A percentile compares a stretch with the other conserved stretches of the same genome.
phyloP scores from a whole-genome alignment of 495 filamentous ascomycete genomes.

The Trichocladium antarcticum region DNA sequence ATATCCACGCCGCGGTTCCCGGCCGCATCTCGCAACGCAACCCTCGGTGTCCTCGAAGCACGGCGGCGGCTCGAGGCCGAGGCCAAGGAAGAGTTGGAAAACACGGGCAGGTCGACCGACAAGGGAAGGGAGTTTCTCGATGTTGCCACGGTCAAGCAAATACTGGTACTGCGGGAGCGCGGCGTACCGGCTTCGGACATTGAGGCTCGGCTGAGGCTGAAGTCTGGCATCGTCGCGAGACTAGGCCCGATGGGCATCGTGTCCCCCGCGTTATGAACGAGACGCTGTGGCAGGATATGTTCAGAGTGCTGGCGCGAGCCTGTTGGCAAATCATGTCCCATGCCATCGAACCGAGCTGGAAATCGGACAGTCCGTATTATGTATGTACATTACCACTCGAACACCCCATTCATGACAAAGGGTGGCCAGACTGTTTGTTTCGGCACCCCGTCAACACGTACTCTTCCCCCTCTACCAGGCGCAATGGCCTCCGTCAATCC shows the following conservation, averaged over 20 bases:
- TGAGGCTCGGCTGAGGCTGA: conserved; percentile 29
- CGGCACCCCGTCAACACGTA: not conserved
- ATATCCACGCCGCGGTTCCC: conserved; percentile 20
- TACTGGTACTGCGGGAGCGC: conserved; percentile 25
- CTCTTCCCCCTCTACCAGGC: conserved; percentile 48
- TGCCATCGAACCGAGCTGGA: not conserved
- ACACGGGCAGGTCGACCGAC: conserved; percentile 16
- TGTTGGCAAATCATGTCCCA: no score
- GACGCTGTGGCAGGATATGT: not conserved
- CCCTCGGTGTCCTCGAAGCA: conserved; percentile 33
- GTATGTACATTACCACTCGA: conserved; percentile 5
- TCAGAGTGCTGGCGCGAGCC: no score
- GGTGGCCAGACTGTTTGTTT: not conserved
- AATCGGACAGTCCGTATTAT: not conserved
- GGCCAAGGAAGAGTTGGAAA: conserved; percentile 30
- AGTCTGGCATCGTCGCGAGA: conserved; percentile 30
- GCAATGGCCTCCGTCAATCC: conserved; percentile 72
- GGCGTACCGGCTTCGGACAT: conserved; percentile 25
- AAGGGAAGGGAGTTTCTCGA: conserved; percentile 33
- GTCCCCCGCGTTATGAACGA: conserved; percentile 7
- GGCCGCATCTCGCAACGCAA: conserved; percentile 25
- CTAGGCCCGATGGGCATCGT: conserved; percentile 28
- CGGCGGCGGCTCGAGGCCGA: conserved; percentile 28
- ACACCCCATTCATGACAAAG: not conserved
- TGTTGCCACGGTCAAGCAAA: conserved; percentile 27